Conservation (phyloP, 257 asterid species). For the Thymus mandschuricus region DNA sequence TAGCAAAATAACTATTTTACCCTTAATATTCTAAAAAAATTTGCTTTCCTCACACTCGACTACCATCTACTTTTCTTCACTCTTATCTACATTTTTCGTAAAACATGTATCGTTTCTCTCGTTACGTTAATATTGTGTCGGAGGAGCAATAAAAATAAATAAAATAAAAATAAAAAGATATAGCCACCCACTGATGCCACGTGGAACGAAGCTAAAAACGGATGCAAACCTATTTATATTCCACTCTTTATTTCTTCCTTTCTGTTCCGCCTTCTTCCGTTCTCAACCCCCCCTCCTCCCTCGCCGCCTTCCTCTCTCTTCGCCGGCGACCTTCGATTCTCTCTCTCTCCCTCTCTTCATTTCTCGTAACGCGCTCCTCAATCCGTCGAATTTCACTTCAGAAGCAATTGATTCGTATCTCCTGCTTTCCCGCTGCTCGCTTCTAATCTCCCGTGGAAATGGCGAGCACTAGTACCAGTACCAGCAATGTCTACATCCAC, state of each 20-base stretch:
- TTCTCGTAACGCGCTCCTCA: slow-evolving; percentile 25
- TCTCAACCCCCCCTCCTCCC: slow-evolving; percentile 24
- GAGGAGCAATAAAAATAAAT: too few relatives aligned
- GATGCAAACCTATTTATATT: slow-evolving; percentile 77
- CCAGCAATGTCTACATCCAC: slow-evolving; percentile 79
- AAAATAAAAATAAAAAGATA: too few relatives aligned
- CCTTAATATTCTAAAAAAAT: too few relatives aligned
- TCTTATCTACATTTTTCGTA: too few relatives aligned
- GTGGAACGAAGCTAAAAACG: slow-evolving; percentile 46
- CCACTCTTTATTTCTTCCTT: slow-evolving; percentile 43
- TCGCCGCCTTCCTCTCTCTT: slow-evolving; percentile 27
- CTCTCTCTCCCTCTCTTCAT: slow-evolving; percentile 33
- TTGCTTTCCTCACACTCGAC: too few relatives aligned
- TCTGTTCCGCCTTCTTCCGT: slow-evolving; percentile 41
- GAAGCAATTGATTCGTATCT: slow-evolving; percentile 14
- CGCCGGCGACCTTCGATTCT: slow-evolving; percentile 33
- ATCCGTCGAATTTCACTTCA: not conserved
- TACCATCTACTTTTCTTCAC: too few relatives aligned
- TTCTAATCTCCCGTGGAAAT: slow-evolving; percentile 34
- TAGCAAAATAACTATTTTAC: too few relatives aligned
- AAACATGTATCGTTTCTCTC: too few relatives aligned
- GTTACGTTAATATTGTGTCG: too few relatives aligned
- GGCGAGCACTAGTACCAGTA: slow-evolving; percentile 79
- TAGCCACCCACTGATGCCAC: slow-evolving; percentile 32
- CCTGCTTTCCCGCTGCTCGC: not conserved